Conservation (phyloP, 495 filamentous ascomycete species). For the Penicillium salamii region DNA sequence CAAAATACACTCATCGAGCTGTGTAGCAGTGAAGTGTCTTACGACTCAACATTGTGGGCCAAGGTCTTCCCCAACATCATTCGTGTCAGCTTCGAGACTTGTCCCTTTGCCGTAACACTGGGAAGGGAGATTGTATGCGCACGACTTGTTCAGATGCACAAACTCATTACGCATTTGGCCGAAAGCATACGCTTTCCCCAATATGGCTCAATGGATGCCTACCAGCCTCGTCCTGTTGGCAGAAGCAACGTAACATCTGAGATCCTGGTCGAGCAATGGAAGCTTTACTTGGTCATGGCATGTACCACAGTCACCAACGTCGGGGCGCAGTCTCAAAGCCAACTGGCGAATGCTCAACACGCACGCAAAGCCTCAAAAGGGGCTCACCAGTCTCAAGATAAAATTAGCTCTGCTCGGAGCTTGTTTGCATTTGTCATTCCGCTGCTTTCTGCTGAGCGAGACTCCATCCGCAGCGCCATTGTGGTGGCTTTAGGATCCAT, state of each 20-base stretch:
- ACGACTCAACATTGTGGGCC: constrained; percentile 94
- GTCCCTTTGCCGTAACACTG: constrained; percentile 83
- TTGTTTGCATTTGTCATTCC: constrained; percentile 91
- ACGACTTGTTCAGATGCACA: constrained; percentile 87
- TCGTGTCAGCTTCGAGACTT: constrained; percentile 84
- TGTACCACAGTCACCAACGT: constrained; percentile 91
- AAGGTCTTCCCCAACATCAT: constrained; percentile 97
- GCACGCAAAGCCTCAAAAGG: constrained; percentile 79
- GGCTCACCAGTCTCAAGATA: constrained; percentile 64
- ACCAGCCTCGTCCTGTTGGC: constrained; percentile 41
- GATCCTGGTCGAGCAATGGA: constrained; percentile 95
- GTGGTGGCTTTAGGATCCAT: constrained; percentile 90
- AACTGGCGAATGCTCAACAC: constrained; percentile 67
- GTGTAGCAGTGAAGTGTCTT: constrained; percentile 91
- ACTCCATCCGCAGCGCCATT: constrained; percentile 82
- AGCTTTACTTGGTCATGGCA: constrained; percentile 94
- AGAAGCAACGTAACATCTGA: constrained; percentile 75
- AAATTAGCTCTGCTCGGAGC: constrained; percentile 80
- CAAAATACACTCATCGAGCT: constrained; percentile 88
- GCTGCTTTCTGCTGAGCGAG: constrained; percentile 70
- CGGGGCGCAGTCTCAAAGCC: constrained; percentile 62
- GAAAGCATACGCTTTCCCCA: constrained; percentile 64
- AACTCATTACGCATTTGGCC: constrained; percentile 71
- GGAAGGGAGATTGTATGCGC: constrained; percentile 90
- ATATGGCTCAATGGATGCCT: constrained; percentile 55